phyloP scores from a whole-genome alignment of 139 green algal genomes.

The Chlorella sorokiniana region DNA sequence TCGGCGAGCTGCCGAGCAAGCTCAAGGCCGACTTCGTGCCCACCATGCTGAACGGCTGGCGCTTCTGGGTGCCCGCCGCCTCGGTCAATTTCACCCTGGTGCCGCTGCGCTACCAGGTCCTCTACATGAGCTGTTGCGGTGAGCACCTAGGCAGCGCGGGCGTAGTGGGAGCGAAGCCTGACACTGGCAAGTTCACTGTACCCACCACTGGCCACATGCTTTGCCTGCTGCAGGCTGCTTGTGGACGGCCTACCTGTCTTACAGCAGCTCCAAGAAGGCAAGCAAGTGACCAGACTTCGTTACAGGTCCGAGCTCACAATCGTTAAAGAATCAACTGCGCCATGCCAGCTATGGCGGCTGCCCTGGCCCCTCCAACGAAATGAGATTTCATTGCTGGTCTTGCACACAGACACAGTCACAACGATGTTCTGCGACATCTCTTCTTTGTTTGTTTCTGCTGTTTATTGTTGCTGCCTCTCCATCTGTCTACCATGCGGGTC shows the following conservation, averaged over 20 bases:
- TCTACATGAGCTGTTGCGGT: slow-evolving; percentile 89
- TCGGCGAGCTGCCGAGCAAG: slow-evolving; percentile 60
- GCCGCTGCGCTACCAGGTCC: slow-evolving; percentile 74
- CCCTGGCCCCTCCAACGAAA: no score
- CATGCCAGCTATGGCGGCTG: background rate
- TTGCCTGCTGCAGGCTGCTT: no score
- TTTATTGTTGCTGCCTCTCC: no score
- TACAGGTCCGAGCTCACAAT: background rate
- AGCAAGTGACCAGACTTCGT: background rate
- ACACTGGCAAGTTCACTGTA: no score
- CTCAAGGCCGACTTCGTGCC: slow-evolving; percentile 68
- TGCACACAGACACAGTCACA: background rate
- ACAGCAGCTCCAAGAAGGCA: slow-evolving; percentile 18
- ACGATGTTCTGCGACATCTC: background rate
- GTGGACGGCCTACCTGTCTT: slow-evolving; percentile 86
- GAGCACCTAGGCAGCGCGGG: no score
- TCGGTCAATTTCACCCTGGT: slow-evolving; percentile 82
- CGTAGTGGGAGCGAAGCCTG: no score
- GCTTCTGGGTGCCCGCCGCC: slow-evolving; percentile 88
- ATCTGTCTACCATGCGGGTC: background rate
- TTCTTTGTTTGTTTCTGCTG: no score
- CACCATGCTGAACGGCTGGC: slow-evolving; percentile 85
- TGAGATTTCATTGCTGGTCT: background rate
- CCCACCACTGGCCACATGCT: no score
- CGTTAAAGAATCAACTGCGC: slow-evolving; percentile 21